A percentile compares a stretch with the other conserved stretches of the same genome.
Evolutionary conservation across 495 filamentous ascomycete species (phyloP).

Genomic region (Polyplosphaeria fusca): DNA sequence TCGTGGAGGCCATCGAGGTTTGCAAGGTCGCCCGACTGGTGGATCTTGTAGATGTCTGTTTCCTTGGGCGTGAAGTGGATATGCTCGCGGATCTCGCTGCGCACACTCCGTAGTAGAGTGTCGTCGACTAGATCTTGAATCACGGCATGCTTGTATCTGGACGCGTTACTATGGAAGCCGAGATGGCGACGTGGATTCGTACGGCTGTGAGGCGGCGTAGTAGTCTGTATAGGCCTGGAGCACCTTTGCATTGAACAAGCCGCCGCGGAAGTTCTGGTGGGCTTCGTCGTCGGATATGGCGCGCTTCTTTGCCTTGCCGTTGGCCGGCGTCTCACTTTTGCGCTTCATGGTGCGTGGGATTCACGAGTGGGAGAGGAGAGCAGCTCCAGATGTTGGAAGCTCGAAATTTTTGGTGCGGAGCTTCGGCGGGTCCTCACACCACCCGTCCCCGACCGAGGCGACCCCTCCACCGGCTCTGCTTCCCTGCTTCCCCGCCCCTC

Average conservation of each 20-base stretch:
- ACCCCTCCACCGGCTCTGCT: not conserved
- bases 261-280: constrained; percentile 58
- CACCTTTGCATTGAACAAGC: constrained; percentile 26
- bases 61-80: constrained; percentile 97
- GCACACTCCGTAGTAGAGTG: constrained; percentile 77
- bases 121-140: constrained; percentile 76
- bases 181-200: not conserved
- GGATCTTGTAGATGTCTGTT: constrained; percentile 99
- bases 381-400: constrained; percentile 3
- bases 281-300: constrained; percentile 51
- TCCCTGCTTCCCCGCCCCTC: not conserved
- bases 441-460: not conserved
- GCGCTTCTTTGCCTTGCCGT: constrained; percentile 53
- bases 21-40: constrained; percentile 95
- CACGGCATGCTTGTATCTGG: constrained; percentile 82
- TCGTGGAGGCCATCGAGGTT: constrained; percentile 93
- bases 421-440: constrained; percentile 6
- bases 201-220: constrained; percentile 34
- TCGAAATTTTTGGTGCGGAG: constrained; percentile 23
- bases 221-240: constrained; percentile 26
- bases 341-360: constrained; percentile 49
- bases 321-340: constrained; percentile 48
- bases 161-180: not conserved
- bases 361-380: constrained; percentile 3
- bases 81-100: constrained; percentile 80